Percentiles rank a stretch among this genome's conserved stretches.
Evolutionary conservation across 768 basidiomycete species (phyloP).

Genomic region (Paxillus ammoniavirescens): DNA sequence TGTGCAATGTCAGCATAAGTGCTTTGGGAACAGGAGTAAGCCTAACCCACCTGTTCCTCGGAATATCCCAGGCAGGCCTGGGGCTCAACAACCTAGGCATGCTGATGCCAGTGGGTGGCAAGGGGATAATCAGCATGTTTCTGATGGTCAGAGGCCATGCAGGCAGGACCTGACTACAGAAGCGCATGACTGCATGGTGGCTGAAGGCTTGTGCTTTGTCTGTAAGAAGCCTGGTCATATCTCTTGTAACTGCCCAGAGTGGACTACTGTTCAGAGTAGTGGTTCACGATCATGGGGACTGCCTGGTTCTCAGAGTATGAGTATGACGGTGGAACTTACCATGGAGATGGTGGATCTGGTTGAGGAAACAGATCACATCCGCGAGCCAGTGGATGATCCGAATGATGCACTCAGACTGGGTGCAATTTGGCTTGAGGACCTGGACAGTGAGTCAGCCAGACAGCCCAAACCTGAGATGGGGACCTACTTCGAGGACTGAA

Average conservation of each 20-base stretch:
- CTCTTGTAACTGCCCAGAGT: slow-evolving; percentile 28
- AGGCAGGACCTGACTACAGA: background rate
- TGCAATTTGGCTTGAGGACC: background rate
- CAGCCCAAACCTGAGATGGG: background rate
- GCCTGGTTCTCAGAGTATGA: background rate
- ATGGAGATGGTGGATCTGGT: too few species aligned
- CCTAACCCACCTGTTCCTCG: too few species aligned
- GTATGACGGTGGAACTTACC: background rate
- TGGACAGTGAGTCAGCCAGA: background rate
- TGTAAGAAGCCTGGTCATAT: slow-evolving; percentile 30
- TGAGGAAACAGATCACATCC: background rate
- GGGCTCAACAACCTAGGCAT: too few species aligned
- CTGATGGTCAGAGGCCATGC: background rate
- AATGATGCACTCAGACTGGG: background rate
- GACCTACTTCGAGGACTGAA: too few species aligned
- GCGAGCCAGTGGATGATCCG: background rate
- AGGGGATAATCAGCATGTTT: too few species aligned
- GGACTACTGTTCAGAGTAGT: slow-evolving; percentile 11
- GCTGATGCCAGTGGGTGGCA: too few species aligned
- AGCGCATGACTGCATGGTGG: background rate
- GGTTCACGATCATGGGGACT: background rate
- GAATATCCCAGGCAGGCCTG: too few species aligned
- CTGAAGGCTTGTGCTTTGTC: slow-evolving; percentile 27
- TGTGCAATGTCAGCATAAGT: too few species aligned
- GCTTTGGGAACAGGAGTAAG: too few species aligned